These are phyloP conservation scores for Dryas alaskensis DNA, from an alignment of 306 rosid genomes.

Conservation along the genomic window DNA sequence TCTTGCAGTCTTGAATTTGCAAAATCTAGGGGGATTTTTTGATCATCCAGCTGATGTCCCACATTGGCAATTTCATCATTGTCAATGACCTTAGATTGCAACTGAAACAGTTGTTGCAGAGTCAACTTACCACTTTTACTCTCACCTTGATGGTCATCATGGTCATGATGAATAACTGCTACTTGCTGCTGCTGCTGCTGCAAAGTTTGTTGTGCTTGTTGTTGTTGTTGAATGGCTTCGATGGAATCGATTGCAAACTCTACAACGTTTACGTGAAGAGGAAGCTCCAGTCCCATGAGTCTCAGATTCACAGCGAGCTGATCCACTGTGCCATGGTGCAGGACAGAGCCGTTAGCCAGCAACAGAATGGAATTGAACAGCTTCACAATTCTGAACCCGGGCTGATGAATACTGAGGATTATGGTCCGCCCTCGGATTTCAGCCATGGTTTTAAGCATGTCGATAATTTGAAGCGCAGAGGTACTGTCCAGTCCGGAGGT, in stretches of 20 bases:
- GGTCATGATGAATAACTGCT: too few species aligned
- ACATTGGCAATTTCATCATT: constrained; percentile 32
- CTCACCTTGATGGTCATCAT: constrained; percentile 12
- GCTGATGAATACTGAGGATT: constrained; percentile 85
- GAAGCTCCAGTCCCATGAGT: constrained; percentile 73
- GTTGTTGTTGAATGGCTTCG: constrained; percentile 51
- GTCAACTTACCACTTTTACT: constrained; percentile 55
- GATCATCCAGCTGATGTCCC: too few species aligned
- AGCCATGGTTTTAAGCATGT: constrained; percentile 84
- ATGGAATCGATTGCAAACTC: constrained; percentile 88
- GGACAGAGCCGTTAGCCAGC: constrained; percentile 65
- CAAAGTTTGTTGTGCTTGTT: background rate
- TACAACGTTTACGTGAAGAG: constrained; percentile 71
- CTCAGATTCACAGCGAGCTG: constrained; percentile 59
- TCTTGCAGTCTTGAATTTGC: constrained; percentile 76
- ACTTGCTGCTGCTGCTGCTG: background rate
- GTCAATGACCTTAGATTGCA: constrained; percentile 65
- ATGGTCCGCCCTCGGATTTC: constrained; percentile 65
- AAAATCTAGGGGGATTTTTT: constrained; percentile 33
- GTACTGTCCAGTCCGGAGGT: constrained; percentile 96
- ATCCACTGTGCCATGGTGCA: constrained; percentile 78
- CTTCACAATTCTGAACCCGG: constrained; percentile 87
- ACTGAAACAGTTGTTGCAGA: constrained; percentile 77
- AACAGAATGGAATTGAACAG: constrained; percentile 62
- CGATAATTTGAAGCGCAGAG: constrained; percentile 80